Base-by-base conservation (phyloP, 768 basidiomycete genomes). In the Mycena pura region DNA sequence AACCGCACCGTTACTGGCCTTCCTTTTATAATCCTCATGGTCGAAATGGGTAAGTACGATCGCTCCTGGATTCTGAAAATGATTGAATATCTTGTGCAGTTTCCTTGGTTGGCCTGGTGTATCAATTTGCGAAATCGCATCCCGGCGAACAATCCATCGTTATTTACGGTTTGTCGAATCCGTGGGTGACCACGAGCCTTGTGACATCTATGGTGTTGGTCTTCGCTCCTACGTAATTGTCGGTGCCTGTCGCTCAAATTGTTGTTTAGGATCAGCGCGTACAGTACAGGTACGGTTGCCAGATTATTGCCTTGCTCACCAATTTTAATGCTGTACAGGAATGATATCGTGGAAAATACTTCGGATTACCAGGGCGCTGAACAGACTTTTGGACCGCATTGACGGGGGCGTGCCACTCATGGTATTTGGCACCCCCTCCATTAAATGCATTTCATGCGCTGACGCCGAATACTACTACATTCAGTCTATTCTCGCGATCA, bases 301-400 rank as follows among this genome's bases (percentile, higher is more conserved):
- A 6, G 24, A 28, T 55, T 17, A 2, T 19, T 7, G 15, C 10
- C 15, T 13, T 24, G 3, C 5, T 19, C 11, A 34, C n/a, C 28
- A 15, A 40, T n/a, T 11, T 2, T 10, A 21, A 8, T 22, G 10
- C n/a, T n/a, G n/a, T n/a, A n/a, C n/a, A 58, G 57, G 4, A 6
- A 49, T 58, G 46, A 49, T 58, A 40, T 48, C n/a, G 3, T 41
- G 45, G 38, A 48, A 41, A 32, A 36, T 58, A 19, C 22, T 31
- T 24, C 6, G 57, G 5, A 28, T 40, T 3, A 28, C 14, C 22
- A 22, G 22, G 13, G 41, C 24, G 24, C 6, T 39, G 3, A 5
- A 22, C 15, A 8, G 22, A 4, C 17, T 38, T n/a, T n/a, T n/a
- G n/a, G 27, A 6, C 19, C 38, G 19, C 25, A 14, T 29, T 11